These are phyloP conservation scores for Salinomyces thailandicus DNA, from an alignment of 2,329 filamentous ascomycete species.

Conservation along the genomic window DNA sequence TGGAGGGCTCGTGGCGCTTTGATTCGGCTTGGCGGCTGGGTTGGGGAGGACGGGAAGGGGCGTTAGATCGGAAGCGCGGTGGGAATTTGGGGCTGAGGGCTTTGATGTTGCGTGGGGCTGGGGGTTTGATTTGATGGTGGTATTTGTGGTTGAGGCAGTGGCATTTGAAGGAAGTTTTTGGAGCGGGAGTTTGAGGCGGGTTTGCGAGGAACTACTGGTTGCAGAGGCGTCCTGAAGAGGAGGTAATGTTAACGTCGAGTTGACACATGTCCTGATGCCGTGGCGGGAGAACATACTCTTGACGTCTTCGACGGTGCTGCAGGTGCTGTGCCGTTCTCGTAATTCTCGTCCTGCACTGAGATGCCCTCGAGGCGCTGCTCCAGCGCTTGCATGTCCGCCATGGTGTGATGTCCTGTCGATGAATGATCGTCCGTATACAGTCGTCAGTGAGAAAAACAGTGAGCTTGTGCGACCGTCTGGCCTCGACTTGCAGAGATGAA, in stretches of 20 bases:
- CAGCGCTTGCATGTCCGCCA: constrained; percentile 57
- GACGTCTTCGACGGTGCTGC: too few species aligned
- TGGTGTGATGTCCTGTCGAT: constrained; percentile 4
- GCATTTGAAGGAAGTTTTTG: constrained; percentile 77
- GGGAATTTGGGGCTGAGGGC: constrained; percentile 23
- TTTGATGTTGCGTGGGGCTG: constrained; percentile 52
- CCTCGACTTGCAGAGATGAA: too few species aligned
- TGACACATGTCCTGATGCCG: too few species aligned
- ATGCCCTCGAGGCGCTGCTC: constrained; percentile 85
- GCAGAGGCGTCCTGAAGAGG: constrained; percentile 24
- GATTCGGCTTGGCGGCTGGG: constrained; percentile 20
- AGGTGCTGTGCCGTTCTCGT: constrained; percentile 42
- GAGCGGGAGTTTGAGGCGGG: constrained; percentile 60
- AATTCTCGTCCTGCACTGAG: constrained; percentile 82
- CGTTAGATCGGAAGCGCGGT: constrained; percentile 25
- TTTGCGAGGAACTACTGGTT: constrained; percentile 36
- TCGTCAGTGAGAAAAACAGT: too few species aligned
- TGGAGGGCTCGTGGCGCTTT: constrained; percentile 21
- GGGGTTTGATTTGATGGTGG: constrained; percentile 57
- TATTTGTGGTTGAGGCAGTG: constrained; percentile 39
- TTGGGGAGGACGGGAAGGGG: constrained; percentile 32
- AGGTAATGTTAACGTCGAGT: background rate
- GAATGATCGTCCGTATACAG: background rate
- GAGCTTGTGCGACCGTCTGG: too few species aligned
- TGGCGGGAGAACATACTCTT: too few species aligned